Evolutionary conservation across 345 rosid species (phyloP), one percentile per base, ranked within the genome.

Genomic region (Heritiera littoralis): DNA sequence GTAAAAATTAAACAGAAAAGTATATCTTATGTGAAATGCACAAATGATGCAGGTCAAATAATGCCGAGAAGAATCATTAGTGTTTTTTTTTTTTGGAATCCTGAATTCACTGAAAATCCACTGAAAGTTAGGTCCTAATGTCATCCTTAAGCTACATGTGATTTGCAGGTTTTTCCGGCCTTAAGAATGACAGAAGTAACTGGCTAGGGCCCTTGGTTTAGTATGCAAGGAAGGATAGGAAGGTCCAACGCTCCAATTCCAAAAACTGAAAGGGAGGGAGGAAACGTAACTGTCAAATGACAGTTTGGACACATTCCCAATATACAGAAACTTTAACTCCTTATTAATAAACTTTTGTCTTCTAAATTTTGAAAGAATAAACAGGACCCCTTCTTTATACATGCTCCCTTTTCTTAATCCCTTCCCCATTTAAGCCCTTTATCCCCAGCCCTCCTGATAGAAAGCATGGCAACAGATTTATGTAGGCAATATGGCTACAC

Each of bases 401-500:
- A 56, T 74, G 45, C 35, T 12, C 6, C 15, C 35, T 45, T 41
- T 56, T 15, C 1, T 1, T n/a, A 41, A 43, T 18, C 54, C n/a
- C 15, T 52, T 18, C 9, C 46, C 66, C 54, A 43, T 55, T 63
- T 20, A 30, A 41, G 17, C 35, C 54, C 17, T 9, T 45, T 11
- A 20, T 20, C 28, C 35, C 54, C 55, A 6, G 51, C 35, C 8
- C 55, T 15, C 11, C 18, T n/a, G 38, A 48, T 4, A 38, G 76
- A 10, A 59, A 59, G 41, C 58, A 70, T 48, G 74, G 58, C 74
- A 28, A 70, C 58, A 13, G 74, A 55, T 7, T 67, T 80, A 30
- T 66, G 49, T 20, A 66, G 80, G 9, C 66, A 51, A 18, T 80
- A 84, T 68, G 77, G 79, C 61, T 79, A 77, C 80, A 41, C n/a